Base-by-base conservation (phyloP, 2,329 filamentous ascomycete species). In the Penicillium sp. region DNA sequence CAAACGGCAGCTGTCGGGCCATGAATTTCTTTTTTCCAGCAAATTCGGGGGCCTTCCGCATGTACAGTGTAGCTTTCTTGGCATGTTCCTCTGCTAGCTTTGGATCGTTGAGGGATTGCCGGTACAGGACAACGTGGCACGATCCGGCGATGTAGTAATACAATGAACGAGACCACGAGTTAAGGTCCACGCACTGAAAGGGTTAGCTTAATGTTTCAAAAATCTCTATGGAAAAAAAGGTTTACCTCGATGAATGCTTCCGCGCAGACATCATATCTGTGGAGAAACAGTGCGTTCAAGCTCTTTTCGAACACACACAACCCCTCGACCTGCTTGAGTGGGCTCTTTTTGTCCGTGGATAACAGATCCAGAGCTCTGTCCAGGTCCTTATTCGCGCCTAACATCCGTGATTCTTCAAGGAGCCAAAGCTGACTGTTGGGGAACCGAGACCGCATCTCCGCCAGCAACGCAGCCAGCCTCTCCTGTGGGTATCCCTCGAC, bases 1-100 rank as follows among this genome's bases (percentile, higher is more conserved):
- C 94, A 61, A 99, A 92, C 0, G 94, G 94, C 11, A 97, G 79
- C 66, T 95, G 90, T 22, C 88, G 85, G 0, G 90, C 89, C 88
- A 97, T 90, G 72, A 99, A 90, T 39, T 85, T 86, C 76, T 96
- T 96, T 76, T 89, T 92, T 38, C 92, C 92, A 0, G 89, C 87
- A 48, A 90, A 81, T 0, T 84, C 81, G 0, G 89, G 88, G 0
- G 88, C 89, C 66, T 87, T 89, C 39, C 84, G 81, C 61, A 97
- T 79, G 48, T 88, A 82, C 54, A 89, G 83, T 49, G 87, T 85
- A 0, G 92, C 89, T 58, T 82, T 81, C 53, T 78, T 75, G 63
- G 87, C 89, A 62, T 87, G 82, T 42, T 76, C 71, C 10, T 76
- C 73, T 0, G 86, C 85, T 42, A 82, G 75, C 0, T 66, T 61